A percentile compares a stretch with the other conserved stretches of the same genome.
These are phyloP conservation scores for Chlamydomonas applanata DNA, from an alignment of 139 green algal species.

Conservation along the genomic window DNA sequence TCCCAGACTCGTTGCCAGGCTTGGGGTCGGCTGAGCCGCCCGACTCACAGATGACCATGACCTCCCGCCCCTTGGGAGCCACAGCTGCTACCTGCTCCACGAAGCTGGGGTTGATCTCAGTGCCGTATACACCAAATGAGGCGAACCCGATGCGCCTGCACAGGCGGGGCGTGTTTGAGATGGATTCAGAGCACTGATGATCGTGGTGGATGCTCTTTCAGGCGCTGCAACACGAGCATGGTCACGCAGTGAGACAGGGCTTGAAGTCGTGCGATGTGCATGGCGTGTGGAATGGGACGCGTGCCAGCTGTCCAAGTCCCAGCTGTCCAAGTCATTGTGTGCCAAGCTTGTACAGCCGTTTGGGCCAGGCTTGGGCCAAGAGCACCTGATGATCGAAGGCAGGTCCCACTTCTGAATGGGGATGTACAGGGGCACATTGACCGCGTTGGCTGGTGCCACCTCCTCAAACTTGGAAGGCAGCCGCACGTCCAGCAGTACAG, in stretches of 20 bases:
- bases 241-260: too few relatives aligned
- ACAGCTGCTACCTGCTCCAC: conserved; percentile 8
- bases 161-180: too few relatives aligned
- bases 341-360: too few relatives aligned
- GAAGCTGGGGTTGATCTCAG: conserved; percentile 32
- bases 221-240: too few relatives aligned
- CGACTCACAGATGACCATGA: conserved; percentile 26
- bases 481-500: conserved; percentile 29
- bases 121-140: conserved; percentile 38
- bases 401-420: conserved; percentile 26
- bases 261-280: too few relatives aligned
- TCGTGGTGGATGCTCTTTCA: too few relatives aligned
- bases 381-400: conserved; percentile 23
- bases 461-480: conserved; percentile 1
- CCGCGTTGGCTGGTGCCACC: background rate
- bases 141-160: conserved; percentile 18
- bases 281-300: too few relatives aligned
- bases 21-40: conserved; percentile 25
- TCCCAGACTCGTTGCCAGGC: conserved; percentile 20
- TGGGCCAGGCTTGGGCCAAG: background rate
- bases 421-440: conserved; percentile 27
- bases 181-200: too few relatives aligned
- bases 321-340: too few relatives aligned
- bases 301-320: too few relatives aligned
- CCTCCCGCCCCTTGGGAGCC: conserved; percentile 11